Evolutionary conservation across 2,329 filamentous ascomycete genomes (phyloP).

Genomic region (Oidium heveae): DNA sequence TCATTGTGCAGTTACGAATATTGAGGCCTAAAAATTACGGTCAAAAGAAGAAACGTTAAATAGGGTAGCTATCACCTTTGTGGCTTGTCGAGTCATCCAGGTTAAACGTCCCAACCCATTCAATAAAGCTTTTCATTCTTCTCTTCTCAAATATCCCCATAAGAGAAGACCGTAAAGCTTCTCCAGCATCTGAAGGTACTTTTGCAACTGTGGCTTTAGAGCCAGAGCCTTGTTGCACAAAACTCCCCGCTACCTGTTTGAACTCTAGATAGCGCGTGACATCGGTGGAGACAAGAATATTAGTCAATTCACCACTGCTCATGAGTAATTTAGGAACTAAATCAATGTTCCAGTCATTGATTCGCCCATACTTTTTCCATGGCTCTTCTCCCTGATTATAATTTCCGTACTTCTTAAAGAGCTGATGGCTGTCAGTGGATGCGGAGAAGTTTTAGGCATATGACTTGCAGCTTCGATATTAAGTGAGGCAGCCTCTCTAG

Average conservation of each 20-base stretch:
- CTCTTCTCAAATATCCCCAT: constrained; percentile 98
- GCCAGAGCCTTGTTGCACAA: constrained; percentile 70
- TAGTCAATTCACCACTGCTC: constrained; percentile 94
- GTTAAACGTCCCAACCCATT: constrained; percentile 81
- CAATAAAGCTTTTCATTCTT: constrained; percentile 84
- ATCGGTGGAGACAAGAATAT: constrained; percentile 92
- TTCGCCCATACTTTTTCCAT: constrained; percentile 91
- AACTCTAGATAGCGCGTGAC: constrained; percentile 76
- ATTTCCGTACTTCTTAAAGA: constrained; percentile 94
- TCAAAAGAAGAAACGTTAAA: constrained; percentile 2
- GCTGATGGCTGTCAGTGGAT: constrained; percentile 25
- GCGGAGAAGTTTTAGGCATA: constrained; percentile 4
- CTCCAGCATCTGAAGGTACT: constrained; percentile 76
- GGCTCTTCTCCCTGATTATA: constrained; percentile 56
- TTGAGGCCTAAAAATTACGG: constrained; percentile 37
- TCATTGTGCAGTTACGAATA: constrained; percentile 62
- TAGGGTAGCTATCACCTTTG: constrained; percentile 38
- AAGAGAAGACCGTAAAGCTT: constrained; percentile 74
- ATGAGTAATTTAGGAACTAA: constrained; percentile 95
- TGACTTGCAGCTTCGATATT: constrained; percentile 70
- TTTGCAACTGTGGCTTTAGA: constrained; percentile 80
- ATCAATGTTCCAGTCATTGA: constrained; percentile 99
- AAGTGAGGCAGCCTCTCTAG: constrained; percentile 77
- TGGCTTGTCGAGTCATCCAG: constrained; percentile 60
- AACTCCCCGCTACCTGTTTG: constrained; percentile 87